Evolutionary conservation across 2,329 filamentous ascomycete genomes (phyloP), one percentile per base, ranked within the genome.

Genomic region (Ophiosphaerella korrae): DNA sequence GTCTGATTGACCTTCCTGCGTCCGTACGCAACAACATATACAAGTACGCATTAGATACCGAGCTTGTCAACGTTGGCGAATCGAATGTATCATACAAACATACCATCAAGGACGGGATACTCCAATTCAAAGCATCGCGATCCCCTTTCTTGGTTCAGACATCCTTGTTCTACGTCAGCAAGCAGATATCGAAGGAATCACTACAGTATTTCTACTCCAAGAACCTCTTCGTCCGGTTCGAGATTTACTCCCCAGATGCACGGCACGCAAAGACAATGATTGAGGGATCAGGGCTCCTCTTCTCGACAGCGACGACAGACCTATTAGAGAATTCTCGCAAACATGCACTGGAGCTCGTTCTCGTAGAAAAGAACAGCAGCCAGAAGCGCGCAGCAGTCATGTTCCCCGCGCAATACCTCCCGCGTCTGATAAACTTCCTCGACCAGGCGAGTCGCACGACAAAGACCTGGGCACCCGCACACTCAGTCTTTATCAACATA

Each of bases 341-440:
- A 6, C 67, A 72, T 26, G 68, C 66, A 0, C 52, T 73, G 18
- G 67, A 72, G 2, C 18, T 73, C 3, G 59, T 57, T 1, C 49
- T 73, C 5, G 55, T 66, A 1, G 68, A 72, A 35, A 67, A 70
- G 48, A 56, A 60, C 26, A 69, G 63, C 37, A 52, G 42, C 5
- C 56, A 64, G 48, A 70, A 62, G 35, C 54, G 68, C 18, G 64
- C 66, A 2, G 42, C 24, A 0, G 63, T 71, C 9, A 60, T 73
- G 48, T 73, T 73, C 24, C 70, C 70, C 0, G 68, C 68, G 1
- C 68, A 72, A 24, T 73, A 73, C 32, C 54, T 73, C 0, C 70
- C 70, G 0, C 62, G 70, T 0, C 47, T 73, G n/a, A 63, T 73
- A 38, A 68, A 70, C 48, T 73, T 72, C 55, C 48, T 71, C 18